Evolutionary conservation across 2,329 filamentous ascomycete species (phyloP).

Genomic region (Ramularia endophylla): DNA sequence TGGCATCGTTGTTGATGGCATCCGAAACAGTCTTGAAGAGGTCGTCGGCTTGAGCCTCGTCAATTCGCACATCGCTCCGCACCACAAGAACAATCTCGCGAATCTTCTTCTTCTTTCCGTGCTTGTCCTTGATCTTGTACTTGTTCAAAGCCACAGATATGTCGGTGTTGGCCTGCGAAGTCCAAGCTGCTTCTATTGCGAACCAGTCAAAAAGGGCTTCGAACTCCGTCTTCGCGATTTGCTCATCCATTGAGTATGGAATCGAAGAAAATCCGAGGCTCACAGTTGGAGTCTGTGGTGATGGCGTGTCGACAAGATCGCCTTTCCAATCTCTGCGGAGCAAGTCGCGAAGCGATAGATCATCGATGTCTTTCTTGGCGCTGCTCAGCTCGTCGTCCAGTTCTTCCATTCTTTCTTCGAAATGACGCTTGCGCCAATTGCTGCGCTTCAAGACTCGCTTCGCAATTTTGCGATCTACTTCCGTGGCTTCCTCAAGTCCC

Average conservation of each 20-base stretch:
- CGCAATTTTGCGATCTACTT: slow-evolving; percentile 36
- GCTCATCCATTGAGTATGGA: slow-evolving; percentile 42
- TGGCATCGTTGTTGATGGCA: slow-evolving; percentile 38
- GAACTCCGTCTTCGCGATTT: slow-evolving; percentile 43
- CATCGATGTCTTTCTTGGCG: slow-evolving; percentile 40
- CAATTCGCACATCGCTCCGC: slow-evolving; percentile 41
- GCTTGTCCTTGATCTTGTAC: slow-evolving; percentile 37
- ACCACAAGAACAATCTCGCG: slow-evolving; percentile 43
- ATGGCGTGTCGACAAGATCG: slow-evolving; percentile 43
- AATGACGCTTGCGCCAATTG: slow-evolving; percentile 36
- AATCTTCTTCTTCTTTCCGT: slow-evolving; percentile 40
- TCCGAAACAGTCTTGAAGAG: slow-evolving; percentile 37
- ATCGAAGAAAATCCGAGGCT: slow-evolving; percentile 43
- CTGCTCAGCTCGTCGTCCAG: slow-evolving; percentile 36
- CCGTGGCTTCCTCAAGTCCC: slow-evolving; percentile 35
- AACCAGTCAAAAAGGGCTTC: slow-evolving; percentile 46
- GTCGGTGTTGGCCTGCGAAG: slow-evolving; percentile 40
- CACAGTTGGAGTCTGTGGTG: slow-evolving; percentile 41
- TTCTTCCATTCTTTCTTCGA: slow-evolving; percentile 39
- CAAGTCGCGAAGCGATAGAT: slow-evolving; percentile 40
- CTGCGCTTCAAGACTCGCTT: slow-evolving; percentile 38
- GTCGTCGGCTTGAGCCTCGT: slow-evolving; percentile 38
- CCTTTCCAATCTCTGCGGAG: slow-evolving; percentile 45
- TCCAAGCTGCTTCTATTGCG: slow-evolving; percentile 45
- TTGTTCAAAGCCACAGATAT: slow-evolving; percentile 43